phyloP scores from a whole-genome alignment of 805 yeast genomes.

The Grigorovia jiainica region DNA sequence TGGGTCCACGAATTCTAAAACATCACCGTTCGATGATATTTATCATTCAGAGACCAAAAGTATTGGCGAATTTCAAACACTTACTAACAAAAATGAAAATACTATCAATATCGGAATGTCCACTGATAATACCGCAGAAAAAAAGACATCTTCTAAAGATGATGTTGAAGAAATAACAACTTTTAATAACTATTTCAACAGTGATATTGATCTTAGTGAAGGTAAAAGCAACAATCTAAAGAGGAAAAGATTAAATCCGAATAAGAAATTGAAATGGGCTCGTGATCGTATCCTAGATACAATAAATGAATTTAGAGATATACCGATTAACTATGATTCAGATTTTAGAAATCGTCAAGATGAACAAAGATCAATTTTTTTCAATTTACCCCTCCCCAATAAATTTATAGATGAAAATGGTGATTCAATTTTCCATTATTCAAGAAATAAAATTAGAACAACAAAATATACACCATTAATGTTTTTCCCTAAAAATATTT shows the following conservation, averaged over 20 bases:
- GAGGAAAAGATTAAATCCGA: conserved; percentile 61
- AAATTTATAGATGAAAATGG: conserved; percentile 51
- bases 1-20: conserved; percentile 2
- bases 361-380: conserved; percentile 43
- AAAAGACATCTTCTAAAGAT: too few species aligned
- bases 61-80: conserved; percentile 1
- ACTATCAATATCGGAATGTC: neutral
- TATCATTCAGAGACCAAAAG: conserved; percentile 16
- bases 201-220: neutral
- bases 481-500: conserved; percentile 78
- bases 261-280: conserved; percentile 41
- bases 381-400: conserved; percentile 53
- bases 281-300: conserved; percentile 30
- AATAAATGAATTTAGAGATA: conserved; percentile 13
- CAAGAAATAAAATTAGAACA: conserved; percentile 88
- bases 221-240: conserved; percentile 38
- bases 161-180: conserved; percentile 4
- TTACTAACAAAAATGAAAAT: neutral
- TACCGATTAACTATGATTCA: conserved; percentile 5
- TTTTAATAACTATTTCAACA: neutral
- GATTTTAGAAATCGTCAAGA: conserved; percentile 28
- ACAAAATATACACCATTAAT: conserved; percentile 90
- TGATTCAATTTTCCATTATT: conserved; percentile 47
- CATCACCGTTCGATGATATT: conserved; percentile 26
- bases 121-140: neutral